A percentile compares a stretch with the other conserved stretches of the same genome.
phyloP scores from a whole-genome alignment of 2,329 filamentous ascomycete genomes.

The Phialophora macrospora region DNA sequence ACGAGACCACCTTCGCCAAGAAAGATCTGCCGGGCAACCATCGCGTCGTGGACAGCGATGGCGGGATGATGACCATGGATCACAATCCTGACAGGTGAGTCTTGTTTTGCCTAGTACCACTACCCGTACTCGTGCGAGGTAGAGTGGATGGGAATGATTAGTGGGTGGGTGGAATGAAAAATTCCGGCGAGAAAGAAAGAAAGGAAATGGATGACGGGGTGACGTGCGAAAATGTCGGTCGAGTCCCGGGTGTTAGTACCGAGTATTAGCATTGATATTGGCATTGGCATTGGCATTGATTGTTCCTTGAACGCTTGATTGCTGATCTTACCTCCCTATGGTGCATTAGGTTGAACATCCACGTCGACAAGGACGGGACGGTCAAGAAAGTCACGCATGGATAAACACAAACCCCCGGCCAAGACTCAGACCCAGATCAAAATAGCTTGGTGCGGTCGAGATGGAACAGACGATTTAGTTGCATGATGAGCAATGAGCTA shows the following conservation, averaged over 20 bases:
- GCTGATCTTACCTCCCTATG: background rate
- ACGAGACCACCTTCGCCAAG: slow-evolving; percentile 51
- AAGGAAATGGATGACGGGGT: too few species aligned
- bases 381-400: slow-evolving; percentile 49
- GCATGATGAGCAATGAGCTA: background rate
- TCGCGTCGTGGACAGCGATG: slow-evolving; percentile 48
- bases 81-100: slow-evolving; percentile 50
- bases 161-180: too few species aligned
- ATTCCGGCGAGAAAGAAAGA: too few species aligned
- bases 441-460: background rate
- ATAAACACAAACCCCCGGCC: slow-evolving; percentile 13
- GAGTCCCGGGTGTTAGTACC: too few species aligned
- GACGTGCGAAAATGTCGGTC: too few species aligned
- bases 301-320: background rate
- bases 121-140: too few species aligned
- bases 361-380: slow-evolving; percentile 50
- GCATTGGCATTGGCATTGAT: too few species aligned
- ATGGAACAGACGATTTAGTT: background rate
- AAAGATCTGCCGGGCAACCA: slow-evolving; percentile 52
- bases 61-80: slow-evolving; percentile 48
- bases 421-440: background rate
- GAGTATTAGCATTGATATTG: too few species aligned
- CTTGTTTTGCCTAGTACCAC: background rate
- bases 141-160: too few species aligned
- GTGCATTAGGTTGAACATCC: slow-evolving; percentile 49